phyloP scores from a whole-genome alignment of 306 rosid species.

The Senna siamea region DNA sequence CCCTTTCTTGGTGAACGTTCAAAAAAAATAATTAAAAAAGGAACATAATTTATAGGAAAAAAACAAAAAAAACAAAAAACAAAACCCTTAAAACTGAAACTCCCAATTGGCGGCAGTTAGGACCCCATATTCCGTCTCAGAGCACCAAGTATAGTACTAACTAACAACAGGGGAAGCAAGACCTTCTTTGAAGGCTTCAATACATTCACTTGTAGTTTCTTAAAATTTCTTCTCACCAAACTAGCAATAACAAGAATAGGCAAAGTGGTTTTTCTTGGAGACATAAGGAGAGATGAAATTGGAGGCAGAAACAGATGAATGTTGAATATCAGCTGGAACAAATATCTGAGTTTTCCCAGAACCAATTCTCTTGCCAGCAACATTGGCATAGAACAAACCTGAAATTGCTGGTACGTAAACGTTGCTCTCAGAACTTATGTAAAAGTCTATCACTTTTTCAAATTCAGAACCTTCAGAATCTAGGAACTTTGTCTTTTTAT shows the following conservation, averaged over 20 bases:
- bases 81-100: slow-evolving; percentile 41
- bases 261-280: slow-evolving; percentile 92
- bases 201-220: slow-evolving; percentile 37
- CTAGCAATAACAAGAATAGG: slow-evolving; percentile 90
- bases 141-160: background rate
- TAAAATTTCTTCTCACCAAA: slow-evolving; percentile 34
- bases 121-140: slow-evolving; percentile 33
- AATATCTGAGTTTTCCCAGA: slow-evolving; percentile 77
- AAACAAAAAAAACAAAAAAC: no score
- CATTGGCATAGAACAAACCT: slow-evolving; percentile 89
- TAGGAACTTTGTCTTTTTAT: slow-evolving; percentile 74
- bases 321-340: slow-evolving; percentile 71
- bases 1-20: slow-evolving; percentile 30
- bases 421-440: slow-evolving; percentile 74
- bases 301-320: slow-evolving; percentile 69
- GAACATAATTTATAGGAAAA: background rate
- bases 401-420: slow-evolving; percentile 94
- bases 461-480: slow-evolving; percentile 74
- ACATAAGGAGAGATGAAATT: slow-evolving; percentile 78
- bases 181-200: slow-evolving; percentile 50
- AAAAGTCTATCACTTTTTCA: slow-evolving; percentile 86
- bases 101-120: slow-evolving; percentile 37
- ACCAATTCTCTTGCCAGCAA: slow-evolving; percentile 92
- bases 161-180: slow-evolving; percentile 30
- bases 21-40: background rate